Percentiles rank a stretch among this genome's conserved stretches.
Evolutionary conservation across 2,329 filamentous ascomycete genomes (phyloP).

Genomic region (Lithohypha guttulata): DNA sequence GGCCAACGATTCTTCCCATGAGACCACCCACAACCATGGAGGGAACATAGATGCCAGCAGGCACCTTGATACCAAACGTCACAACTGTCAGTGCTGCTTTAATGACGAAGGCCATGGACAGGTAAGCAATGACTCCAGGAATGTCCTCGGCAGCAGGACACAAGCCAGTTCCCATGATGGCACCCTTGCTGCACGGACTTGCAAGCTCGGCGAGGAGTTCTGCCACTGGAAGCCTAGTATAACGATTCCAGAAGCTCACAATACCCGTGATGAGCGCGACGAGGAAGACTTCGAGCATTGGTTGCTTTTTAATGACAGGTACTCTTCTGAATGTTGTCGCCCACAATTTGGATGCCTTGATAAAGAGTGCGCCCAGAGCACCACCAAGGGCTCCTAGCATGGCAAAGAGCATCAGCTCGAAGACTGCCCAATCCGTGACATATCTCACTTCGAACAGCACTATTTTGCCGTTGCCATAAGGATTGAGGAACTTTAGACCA

Average conservation of each 20-base stretch:
- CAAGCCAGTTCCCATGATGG: conserved; percentile 63
- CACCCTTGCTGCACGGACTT: conserved; percentile 60
- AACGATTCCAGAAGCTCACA: conserved; percentile 83
- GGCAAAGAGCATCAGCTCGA: conserved; percentile 77
- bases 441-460: conserved; percentile 95
- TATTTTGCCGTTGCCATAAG: conserved; percentile 92
- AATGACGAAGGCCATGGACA: conserved; percentile 72
- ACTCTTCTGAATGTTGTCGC: conserved; percentile 79
- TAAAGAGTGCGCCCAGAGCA: conserved; percentile 78
- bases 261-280: conserved; percentile 78
- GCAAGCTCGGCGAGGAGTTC: conserved; percentile 85
- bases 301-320: conserved; percentile 65
- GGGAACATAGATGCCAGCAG: conserved; percentile 92
- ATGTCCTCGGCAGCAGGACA: conserved; percentile 65
- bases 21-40: conserved; percentile 97
- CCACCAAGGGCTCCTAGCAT: conserved; percentile 80
- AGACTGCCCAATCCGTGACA: conserved; percentile 80
- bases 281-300: conserved; percentile 75
- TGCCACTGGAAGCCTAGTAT: conserved; percentile 80
- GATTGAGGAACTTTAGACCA: conserved; percentile 87
- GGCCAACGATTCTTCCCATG: conserved; percentile 78
- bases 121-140: conserved; percentile 58
- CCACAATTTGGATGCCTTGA: conserved; percentile 89
- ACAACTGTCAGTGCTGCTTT: conserved; percentile 81
- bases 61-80: conserved; percentile 93